Evolutionary conservation across 1,284 basidiomycete species (phyloP).

Genomic region (Leccinum laetum): DNA sequence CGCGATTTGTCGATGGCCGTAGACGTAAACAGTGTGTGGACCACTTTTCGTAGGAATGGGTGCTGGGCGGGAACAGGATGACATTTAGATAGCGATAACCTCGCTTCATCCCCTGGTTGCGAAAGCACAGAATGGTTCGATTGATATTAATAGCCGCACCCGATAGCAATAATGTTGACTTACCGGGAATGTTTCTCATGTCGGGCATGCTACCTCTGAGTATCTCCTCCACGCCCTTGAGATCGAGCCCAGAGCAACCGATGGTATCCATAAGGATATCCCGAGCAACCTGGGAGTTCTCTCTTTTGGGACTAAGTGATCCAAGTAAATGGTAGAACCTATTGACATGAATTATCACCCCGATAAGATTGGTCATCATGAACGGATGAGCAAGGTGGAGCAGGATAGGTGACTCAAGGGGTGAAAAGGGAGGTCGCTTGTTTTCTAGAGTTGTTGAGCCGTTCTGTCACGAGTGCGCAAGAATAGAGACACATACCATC

Average conservation of each 20-base stretch:
- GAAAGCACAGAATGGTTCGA: constrained; percentile 1
- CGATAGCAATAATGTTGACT: constrained; percentile 5
- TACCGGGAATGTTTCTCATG: constrained; percentile 22
- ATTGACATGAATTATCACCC: constrained; percentile 54
- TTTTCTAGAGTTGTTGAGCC: constrained; percentile 18
- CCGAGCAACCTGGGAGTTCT: constrained; percentile 62
- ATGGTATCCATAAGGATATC: constrained; percentile 61
- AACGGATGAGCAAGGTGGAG: constrained; percentile 64
- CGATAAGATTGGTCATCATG: constrained; percentile 48
- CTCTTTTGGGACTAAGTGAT: constrained; percentile 50
- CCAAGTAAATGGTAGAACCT: constrained; percentile 53
- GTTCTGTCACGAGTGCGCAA: neutral
- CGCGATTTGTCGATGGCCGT: constrained; percentile 57
- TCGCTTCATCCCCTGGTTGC: constrained; percentile 46
- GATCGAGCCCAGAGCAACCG: constrained; percentile 60
- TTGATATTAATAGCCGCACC: neutral
- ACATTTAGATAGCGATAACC: constrained; percentile 53
- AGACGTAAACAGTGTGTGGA: constrained; percentile 48
- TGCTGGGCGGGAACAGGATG: constrained; percentile 48
- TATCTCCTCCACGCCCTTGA: constrained; percentile 47
- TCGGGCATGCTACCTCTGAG: constrained; percentile 39
- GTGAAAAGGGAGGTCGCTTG: constrained; percentile 15
- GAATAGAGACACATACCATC: constrained; percentile 19
- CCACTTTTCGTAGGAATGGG: constrained; percentile 40
- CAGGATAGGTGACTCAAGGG: constrained; percentile 42